A percentile compares a stretch with the other conserved stretches of the same genome.
These are phyloP conservation scores for Colletotrichum tabaci DNA, from an alignment of 2,329 filamentous ascomycete genomes.

Conservation along the genomic window DNA sequence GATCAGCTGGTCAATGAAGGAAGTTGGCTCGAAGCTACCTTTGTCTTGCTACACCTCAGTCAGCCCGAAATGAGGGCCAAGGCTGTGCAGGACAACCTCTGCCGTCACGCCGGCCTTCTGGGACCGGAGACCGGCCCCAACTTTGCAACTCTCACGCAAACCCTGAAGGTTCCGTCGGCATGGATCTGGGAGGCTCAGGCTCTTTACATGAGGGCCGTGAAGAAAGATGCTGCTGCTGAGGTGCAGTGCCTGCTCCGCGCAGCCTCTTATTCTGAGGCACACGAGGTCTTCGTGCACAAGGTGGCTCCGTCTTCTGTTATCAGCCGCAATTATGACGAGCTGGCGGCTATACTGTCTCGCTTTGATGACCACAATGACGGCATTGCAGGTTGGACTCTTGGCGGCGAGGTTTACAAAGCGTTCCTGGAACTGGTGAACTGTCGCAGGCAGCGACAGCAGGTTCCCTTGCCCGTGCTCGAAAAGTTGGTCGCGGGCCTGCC, in stretches of 20 bases:
- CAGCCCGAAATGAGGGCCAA: slow-evolving; percentile 73
- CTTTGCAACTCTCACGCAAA: slow-evolving; percentile 73
- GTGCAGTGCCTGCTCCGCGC: slow-evolving; percentile 87
- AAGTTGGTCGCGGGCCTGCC: slow-evolving; percentile 70
- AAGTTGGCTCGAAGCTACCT: slow-evolving; percentile 79
- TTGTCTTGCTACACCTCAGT: slow-evolving; percentile 84
- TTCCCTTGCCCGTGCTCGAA: slow-evolving; percentile 65
- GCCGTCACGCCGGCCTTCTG: slow-evolving; percentile 78
- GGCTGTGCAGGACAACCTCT: slow-evolving; percentile 81
- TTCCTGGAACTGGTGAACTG: slow-evolving; percentile 69
- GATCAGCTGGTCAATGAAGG: slow-evolving; percentile 74
- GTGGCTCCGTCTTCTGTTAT: slow-evolving; percentile 89
- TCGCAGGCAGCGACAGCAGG: slow-evolving; percentile 55
- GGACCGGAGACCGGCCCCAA: slow-evolving; percentile 69
- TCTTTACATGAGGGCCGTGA: slow-evolving; percentile 81
- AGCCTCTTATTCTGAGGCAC: slow-evolving; percentile 83
- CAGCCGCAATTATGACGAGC: slow-evolving; percentile 80
- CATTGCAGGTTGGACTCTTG: slow-evolving; percentile 82
- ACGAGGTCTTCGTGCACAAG: slow-evolving; percentile 83
- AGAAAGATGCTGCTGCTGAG: slow-evolving; percentile 78
- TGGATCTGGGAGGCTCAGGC: slow-evolving; percentile 95
- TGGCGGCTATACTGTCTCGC: slow-evolving; percentile 78
- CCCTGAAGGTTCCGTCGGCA: slow-evolving; percentile 78
- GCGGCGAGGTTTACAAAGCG: slow-evolving; percentile 83
- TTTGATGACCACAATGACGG: slow-evolving; percentile 76